These are phyloP conservation scores for Pestalotiopsis sp. DNA, from an alignment of 2,329 filamentous ascomycete genomes.

Conservation along the genomic window DNA sequence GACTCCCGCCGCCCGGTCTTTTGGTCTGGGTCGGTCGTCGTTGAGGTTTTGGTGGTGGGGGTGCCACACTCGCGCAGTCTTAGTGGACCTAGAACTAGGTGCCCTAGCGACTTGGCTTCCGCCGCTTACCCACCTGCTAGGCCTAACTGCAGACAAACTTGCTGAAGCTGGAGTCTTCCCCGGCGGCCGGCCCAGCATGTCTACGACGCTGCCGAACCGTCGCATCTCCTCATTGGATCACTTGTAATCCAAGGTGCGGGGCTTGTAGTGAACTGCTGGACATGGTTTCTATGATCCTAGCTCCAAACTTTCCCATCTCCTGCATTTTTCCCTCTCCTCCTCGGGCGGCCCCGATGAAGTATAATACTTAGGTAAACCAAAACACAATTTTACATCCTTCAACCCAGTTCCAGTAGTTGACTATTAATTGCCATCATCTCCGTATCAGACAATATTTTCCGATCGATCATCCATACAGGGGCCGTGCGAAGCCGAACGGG, in stretches of 20 bases:
- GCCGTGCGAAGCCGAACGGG: not conserved
- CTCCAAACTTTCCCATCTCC: not conserved
- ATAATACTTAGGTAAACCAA: not conserved
- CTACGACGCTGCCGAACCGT: not conserved
- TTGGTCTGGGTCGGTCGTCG: conserved; percentile 10
- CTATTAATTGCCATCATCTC: too few relatives aligned
- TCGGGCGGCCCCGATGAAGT: not conserved
- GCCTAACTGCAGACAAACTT: not conserved
- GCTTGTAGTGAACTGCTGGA: not conserved
- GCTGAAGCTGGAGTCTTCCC: not conserved
- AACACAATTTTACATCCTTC: not conserved
- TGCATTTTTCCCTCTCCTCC: not conserved
- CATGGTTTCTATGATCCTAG: not conserved
- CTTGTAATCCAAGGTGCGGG: not conserved
- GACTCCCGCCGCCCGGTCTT: not conserved
- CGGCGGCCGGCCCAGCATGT: not conserved
- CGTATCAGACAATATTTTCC: not conserved
- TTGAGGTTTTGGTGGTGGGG: not conserved
- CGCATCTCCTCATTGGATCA: not conserved
- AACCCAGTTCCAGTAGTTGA: not conserved
- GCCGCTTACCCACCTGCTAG: conserved; percentile 2
- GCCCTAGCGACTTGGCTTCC: conserved; percentile 4
- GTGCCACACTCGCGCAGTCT: too few relatives aligned
- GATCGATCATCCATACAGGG: not conserved
- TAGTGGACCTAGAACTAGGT: not conserved